A percentile compares a stretch with the other conserved stretches of the same genome.
phyloP scores from a whole-genome alignment of 2,329 filamentous ascomycete species.

The Phaeosphaeria sp. region DNA sequence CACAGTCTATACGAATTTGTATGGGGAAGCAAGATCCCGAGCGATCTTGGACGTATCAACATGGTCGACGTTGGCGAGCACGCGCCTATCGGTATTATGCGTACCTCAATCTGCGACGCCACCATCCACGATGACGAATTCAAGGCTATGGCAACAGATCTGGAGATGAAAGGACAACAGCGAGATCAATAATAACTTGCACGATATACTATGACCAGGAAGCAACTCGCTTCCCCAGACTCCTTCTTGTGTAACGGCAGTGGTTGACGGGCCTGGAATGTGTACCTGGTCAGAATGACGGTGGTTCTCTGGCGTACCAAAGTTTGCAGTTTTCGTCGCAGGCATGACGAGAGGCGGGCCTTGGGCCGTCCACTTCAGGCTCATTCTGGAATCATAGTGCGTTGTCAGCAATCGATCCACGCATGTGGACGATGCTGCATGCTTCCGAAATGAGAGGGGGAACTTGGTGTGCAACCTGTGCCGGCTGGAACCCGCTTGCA shows the following conservation, averaged over 20 bases:
- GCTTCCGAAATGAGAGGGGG: constrained; percentile 48
- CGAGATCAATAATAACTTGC: constrained; percentile 33
- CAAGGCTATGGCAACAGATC: constrained; percentile 22
- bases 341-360: constrained; percentile 33
- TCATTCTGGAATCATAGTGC: constrained; percentile 39
- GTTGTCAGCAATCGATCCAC: constrained; percentile 44
- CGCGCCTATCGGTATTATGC: constrained; percentile 27
- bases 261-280: constrained; percentile 25
- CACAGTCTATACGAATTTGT: constrained; percentile 20
- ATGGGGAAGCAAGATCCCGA: constrained; percentile 31
- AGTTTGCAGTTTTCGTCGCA: constrained; percentile 29
- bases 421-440: constrained; percentile 46
- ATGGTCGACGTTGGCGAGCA: constrained; percentile 16
- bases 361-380: constrained; percentile 42
- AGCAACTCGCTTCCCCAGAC: constrained; percentile 26
- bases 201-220: constrained; percentile 31
- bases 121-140: constrained; percentile 28
- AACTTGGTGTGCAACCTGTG: constrained; percentile 40
- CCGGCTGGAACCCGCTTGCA: constrained; percentile 21
- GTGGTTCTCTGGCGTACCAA: constrained; percentile 31
- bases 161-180: constrained; percentile 23
- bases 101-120: constrained; percentile 40
- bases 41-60: constrained; percentile 32
- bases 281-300: constrained; percentile 36
- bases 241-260: constrained; percentile 20